These are phyloP conservation scores for Cetraspora pellucida DNA, from an alignment of 192 early-diverging fungal genomes.

Conservation along the genomic window DNA sequence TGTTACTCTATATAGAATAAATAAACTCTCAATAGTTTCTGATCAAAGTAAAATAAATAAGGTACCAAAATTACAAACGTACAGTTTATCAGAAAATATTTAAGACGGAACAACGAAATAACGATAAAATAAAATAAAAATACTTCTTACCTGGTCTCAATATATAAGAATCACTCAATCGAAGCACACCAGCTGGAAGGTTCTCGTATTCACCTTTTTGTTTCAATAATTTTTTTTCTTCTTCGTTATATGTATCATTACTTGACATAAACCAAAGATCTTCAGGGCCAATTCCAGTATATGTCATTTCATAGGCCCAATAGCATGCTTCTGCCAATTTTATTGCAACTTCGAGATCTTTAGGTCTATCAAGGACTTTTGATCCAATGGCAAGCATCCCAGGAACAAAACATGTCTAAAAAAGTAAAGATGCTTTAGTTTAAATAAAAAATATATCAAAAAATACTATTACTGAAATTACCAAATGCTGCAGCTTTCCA, in stretches of 20 bases:
- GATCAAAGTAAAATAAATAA: background rate
- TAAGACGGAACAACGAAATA: no score
- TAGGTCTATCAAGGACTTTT: slow-evolving; percentile 44
- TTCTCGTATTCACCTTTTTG: slow-evolving; percentile 13
- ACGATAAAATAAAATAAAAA: background rate
- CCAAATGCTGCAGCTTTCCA: slow-evolving; percentile 39
- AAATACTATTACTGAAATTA: slow-evolving; percentile 15
- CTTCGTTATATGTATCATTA: background rate
- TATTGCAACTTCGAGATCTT: slow-evolving; percentile 42
- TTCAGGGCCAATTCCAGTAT: slow-evolving; percentile 59
- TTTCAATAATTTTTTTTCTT: slow-evolving; percentile 17
- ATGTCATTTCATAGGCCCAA: slow-evolving; percentile 46
- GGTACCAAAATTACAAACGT: background rate
- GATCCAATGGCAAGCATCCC: slow-evolving; percentile 53
- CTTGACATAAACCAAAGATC: slow-evolving; percentile 37
- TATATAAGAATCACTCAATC: slow-evolving; percentile 37
- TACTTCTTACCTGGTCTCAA: slow-evolving; percentile 54
- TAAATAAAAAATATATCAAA: background rate
- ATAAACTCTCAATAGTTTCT: slow-evolving; percentile 75
- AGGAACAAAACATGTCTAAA: slow-evolving; percentile 58
- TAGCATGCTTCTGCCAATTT: slow-evolving; percentile 53
- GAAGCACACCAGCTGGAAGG: slow-evolving; percentile 20
- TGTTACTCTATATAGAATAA: slow-evolving; percentile 73
- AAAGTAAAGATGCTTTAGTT: slow-evolving; percentile 30
- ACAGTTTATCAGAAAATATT: background rate